phyloP scores from a whole-genome alignment of 768 basidiomycete genomes.

The Tylopilus subfusipes region DNA sequence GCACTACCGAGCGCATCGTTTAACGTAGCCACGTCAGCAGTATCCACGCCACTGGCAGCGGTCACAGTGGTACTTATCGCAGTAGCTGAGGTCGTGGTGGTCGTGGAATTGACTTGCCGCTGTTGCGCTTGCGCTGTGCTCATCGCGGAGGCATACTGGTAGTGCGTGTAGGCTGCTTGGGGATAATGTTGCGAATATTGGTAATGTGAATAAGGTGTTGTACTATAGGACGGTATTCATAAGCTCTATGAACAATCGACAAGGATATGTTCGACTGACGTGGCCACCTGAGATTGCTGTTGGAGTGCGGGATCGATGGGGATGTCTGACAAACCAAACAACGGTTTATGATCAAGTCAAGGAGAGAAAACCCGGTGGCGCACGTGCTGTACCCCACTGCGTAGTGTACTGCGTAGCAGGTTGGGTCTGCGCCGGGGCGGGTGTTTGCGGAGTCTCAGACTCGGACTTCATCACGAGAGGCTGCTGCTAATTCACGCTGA shows the following conservation, averaged over 20 bases:
- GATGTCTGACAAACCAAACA: slow-evolving; percentile 41
- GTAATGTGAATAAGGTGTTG: slow-evolving; percentile 49
- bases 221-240: slow-evolving; percentile 29
- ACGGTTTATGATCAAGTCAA: background rate
- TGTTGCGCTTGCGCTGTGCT: slow-evolving; percentile 32
- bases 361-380: slow-evolving; percentile 13
- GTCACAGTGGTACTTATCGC: slow-evolving; percentile 1
- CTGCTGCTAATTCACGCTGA: background rate
- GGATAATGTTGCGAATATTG: slow-evolving; percentile 39
- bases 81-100: slow-evolving; percentile 11
- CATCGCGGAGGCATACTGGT: slow-evolving; percentile 36
- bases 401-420: slow-evolving; percentile 32
- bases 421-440: slow-evolving; percentile 32
- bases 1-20: slow-evolving; percentile 86
- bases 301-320: slow-evolving; percentile 69
- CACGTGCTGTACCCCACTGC: slow-evolving; percentile 41
- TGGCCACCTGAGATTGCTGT: slow-evolving; percentile 48
- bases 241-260: background rate
- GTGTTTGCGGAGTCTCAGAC: slow-evolving; percentile 33
- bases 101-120: slow-evolving; percentile 19
- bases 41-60: slow-evolving; percentile 45
- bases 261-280: slow-evolving; percentile 32
- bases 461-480: slow-evolving; percentile 41
- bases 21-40: slow-evolving; percentile 69
- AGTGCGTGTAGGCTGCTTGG: slow-evolving; percentile 41